phyloP scores from a whole-genome alignment of 108 stramenopile genomes.

The Pseudonitzschia pungens region DNA sequence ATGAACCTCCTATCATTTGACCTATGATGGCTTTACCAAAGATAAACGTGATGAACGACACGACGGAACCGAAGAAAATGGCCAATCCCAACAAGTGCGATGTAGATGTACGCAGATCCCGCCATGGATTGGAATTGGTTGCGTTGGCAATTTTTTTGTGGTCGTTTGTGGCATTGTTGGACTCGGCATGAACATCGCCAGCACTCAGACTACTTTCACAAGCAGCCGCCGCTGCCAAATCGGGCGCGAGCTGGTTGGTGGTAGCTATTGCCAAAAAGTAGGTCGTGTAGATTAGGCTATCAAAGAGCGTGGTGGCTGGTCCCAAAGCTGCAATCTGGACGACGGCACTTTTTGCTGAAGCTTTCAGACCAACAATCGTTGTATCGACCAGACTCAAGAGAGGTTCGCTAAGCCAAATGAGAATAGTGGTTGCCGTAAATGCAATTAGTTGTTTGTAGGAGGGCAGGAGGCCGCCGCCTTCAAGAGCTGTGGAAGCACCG shows the following conservation, averaged over 20 bases:
- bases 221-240: slow-evolving; percentile 52
- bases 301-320: slow-evolving; percentile 91
- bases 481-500: neutral
- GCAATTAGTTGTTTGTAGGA: slow-evolving; percentile 56
- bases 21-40: slow-evolving; percentile 46
- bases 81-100: slow-evolving; percentile 76
- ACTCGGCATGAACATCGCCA: neutral
- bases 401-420: slow-evolving; percentile 90
- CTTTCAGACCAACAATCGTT: slow-evolving; percentile 74
- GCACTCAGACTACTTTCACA: neutral
- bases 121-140: slow-evolving; percentile 17
- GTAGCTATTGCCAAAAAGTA: slow-evolving; percentile 91
- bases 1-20: slow-evolving; percentile 53
- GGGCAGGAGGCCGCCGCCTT: slow-evolving; percentile 37
- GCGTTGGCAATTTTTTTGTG: neutral
- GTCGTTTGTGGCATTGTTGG: neutral
- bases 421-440: slow-evolving; percentile 70
- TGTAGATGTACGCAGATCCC: slow-evolving; percentile 40
- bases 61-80: slow-evolving; percentile 46
- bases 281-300: slow-evolving; percentile 75
- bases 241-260: slow-evolving; percentile 85
- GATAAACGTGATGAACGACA: slow-evolving; percentile 44
- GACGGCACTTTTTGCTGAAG: slow-evolving; percentile 34
- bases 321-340: slow-evolving; percentile 90
- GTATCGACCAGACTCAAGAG: slow-evolving; percentile 93